A percentile compares a stretch with the other conserved stretches of the same genome.
Conservation (phyloP, 257 asterid genomes). For the Scutellaria minor region DNA sequence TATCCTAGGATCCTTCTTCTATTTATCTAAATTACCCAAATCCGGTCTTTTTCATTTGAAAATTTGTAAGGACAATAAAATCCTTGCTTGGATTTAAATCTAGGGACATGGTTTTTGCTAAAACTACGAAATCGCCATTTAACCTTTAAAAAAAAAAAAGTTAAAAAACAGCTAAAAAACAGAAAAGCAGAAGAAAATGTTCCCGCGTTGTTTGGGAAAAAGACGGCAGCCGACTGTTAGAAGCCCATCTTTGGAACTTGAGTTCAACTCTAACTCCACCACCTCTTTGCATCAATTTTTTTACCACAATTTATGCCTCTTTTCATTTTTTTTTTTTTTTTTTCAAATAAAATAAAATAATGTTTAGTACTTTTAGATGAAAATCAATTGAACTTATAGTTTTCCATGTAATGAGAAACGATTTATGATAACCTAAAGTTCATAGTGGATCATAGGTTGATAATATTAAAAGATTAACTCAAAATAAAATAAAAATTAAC, state of each 20-base stretch:
- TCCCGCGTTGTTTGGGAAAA: slow-evolving; percentile 36
- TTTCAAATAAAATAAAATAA: neutral
- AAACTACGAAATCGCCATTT: slow-evolving; percentile 30
- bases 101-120: slow-evolving; percentile 15
- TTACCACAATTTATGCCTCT: slow-evolving; percentile 16
- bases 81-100: neutral
- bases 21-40: slow-evolving; percentile 24
- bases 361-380: neutral
- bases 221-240: slow-evolving; percentile 19
- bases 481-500: no score
- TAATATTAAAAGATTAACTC: no score
- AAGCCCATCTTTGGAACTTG: slow-evolving; percentile 32
- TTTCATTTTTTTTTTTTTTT: neutral
- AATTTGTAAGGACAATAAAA: neutral
- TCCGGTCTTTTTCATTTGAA: slow-evolving; percentile 35
- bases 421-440: no score
- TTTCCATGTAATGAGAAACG: no score
- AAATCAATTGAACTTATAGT: neutral
- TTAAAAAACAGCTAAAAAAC: neutral
- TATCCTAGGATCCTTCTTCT: slow-evolving; percentile 44
- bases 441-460: no score
- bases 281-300: neutral
- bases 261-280: slow-evolving; percentile 13
- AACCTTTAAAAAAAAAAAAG: neutral
- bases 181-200: neutral